A percentile compares a stretch with the other conserved stretches of the same genome.
phyloP scores from a whole-genome alignment of 106 monocot species.

The Phalaenopsis aphrodite region DNA sequence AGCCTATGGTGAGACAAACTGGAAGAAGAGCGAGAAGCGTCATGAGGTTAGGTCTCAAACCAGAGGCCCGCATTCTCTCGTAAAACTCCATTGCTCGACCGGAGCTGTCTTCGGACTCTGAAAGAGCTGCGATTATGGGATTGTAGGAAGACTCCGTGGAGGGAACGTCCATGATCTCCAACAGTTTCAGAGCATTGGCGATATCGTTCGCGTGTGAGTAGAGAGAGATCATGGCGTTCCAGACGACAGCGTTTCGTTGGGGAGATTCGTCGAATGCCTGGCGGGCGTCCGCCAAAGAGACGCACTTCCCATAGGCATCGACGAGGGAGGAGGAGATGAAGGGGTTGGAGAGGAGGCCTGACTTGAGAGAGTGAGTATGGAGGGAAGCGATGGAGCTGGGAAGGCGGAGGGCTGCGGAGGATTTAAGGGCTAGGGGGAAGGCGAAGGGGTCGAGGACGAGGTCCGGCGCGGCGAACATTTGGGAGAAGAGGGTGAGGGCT shows the following conservation, averaged over 20 bases:
- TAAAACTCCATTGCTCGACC: conserved; percentile 35
- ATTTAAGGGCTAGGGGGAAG: conserved; percentile 81
- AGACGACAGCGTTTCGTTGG: conserved; percentile 48
- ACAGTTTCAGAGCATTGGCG: conserved; percentile 16
- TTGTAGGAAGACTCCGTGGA: conserved; percentile 57
- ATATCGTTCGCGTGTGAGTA: conserved; percentile 28
- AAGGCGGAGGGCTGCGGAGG: conserved; percentile 42
- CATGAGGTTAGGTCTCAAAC: conserved; percentile 38
- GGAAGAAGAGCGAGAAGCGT: conserved; percentile 61
- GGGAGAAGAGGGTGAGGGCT: conserved; percentile 61
- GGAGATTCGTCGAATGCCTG: conserved; percentile 55
- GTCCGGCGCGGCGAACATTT: conserved; percentile 37
- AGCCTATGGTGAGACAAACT: conserved; percentile 20
- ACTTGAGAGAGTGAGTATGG: conserved; percentile 45
- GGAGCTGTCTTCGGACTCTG: conserved; percentile 16
- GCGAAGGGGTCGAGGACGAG: conserved; percentile 52
- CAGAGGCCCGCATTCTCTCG: conserved; percentile 29
- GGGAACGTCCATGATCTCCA: conserved; percentile 45
- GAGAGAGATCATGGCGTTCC: conserved; percentile 56
- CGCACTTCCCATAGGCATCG: conserved; percentile 49
- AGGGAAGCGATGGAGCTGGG: conserved; percentile 22
- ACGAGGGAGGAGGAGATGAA: conserved; percentile 68
- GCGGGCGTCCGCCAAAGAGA: conserved; percentile 22
- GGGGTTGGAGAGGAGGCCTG: conserved; percentile 38
- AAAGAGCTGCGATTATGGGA: conserved; percentile 43